Conservation (phyloP, 1,284 basidiomycete genomes). For the Ganoderma leucocontextum region DNA sequence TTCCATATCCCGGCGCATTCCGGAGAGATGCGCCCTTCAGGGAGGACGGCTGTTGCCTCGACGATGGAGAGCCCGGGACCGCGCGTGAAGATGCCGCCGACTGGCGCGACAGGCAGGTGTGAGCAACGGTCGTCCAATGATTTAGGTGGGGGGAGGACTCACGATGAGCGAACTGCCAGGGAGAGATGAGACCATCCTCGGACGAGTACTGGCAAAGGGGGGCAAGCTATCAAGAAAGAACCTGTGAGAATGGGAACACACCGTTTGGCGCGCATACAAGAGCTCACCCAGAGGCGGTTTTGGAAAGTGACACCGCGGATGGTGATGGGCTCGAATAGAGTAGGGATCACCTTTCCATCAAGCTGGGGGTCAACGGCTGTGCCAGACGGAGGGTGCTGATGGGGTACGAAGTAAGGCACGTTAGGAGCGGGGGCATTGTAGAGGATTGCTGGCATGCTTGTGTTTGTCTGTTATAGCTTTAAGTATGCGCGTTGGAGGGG, state of each 20-base stretch:
- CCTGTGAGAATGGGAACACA: not conserved
- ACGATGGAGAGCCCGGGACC: constrained; percentile 68
- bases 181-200: constrained; percentile 68
- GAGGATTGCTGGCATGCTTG: not conserved
- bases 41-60: constrained; percentile 74
- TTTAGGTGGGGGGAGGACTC: constrained; percentile 33
- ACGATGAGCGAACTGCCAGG: constrained; percentile 84
- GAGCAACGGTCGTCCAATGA: not conserved
- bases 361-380: constrained; percentile 55
- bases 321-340: constrained; percentile 70
- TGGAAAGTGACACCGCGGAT: constrained; percentile 71
- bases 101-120: constrained; percentile 16
- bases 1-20: constrained; percentile 78
- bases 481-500: not conserved
- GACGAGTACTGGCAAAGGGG: constrained; percentile 81
- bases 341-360: constrained; percentile 45
- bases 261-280: not conserved
- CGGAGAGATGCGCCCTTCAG: constrained; percentile 82
- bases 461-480: not conserved
- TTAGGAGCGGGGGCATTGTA: constrained; percentile 37
- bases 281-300: constrained; percentile 66
- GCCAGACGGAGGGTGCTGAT: constrained; percentile 59
- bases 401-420: constrained; percentile 62
- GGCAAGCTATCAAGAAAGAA: constrained; percentile 47
- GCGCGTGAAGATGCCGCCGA: constrained; percentile 57